Conservation (phyloP, 805 yeast genomes). For the Grigorovia jiainica region DNA sequence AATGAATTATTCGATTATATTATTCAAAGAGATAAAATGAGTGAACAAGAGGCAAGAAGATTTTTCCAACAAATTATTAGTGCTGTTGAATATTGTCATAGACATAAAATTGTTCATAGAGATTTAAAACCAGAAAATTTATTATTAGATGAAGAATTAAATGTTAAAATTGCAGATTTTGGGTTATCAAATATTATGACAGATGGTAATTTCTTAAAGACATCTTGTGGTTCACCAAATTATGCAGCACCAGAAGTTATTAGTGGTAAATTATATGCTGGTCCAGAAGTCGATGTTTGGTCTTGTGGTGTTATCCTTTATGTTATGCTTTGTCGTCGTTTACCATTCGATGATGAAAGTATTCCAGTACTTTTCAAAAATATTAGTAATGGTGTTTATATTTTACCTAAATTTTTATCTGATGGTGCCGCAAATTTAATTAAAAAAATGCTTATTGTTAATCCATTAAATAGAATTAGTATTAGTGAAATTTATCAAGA, state of each 20-base stretch:
- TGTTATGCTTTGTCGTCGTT: conserved; percentile 91
- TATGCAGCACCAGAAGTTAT: conserved; percentile 98
- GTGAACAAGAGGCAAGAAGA: conserved; percentile 82
- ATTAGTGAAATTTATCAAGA: conserved; percentile 88
- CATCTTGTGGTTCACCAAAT: conserved; percentile 94
- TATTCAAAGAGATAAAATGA: conserved; percentile 88
- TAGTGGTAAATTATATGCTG: conserved; percentile 89
- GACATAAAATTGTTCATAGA: conserved; percentile 92
- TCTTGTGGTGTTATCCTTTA: conserved; percentile 91
- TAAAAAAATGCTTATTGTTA: conserved; percentile 87
- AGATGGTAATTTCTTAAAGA: conserved; percentile 89
- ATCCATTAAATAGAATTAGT: conserved; percentile 88
- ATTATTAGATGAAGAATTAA: conserved; percentile 76
- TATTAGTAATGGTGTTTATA: conserved; percentile 85
- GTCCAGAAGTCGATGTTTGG: conserved; percentile 98
- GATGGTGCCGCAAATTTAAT: conserved; percentile 76
- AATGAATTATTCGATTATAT: conserved; percentile 91
- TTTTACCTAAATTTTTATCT: conserved; percentile 78
- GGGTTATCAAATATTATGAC: conserved; percentile 95
- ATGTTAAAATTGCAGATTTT: conserved; percentile 93
- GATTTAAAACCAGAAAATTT: conserved; percentile 94
- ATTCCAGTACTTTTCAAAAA: conserved; percentile 91
- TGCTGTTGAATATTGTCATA: conserved; percentile 93
- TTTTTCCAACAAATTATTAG: conserved; percentile 94
- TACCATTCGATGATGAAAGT: conserved; percentile 94